Percentiles rank a stretch among this genome's conserved stretches.
These are phyloP conservation scores for Tetradesmus obliquus DNA, from an alignment of 139 green algal species.

Conservation along the genomic window DNA sequence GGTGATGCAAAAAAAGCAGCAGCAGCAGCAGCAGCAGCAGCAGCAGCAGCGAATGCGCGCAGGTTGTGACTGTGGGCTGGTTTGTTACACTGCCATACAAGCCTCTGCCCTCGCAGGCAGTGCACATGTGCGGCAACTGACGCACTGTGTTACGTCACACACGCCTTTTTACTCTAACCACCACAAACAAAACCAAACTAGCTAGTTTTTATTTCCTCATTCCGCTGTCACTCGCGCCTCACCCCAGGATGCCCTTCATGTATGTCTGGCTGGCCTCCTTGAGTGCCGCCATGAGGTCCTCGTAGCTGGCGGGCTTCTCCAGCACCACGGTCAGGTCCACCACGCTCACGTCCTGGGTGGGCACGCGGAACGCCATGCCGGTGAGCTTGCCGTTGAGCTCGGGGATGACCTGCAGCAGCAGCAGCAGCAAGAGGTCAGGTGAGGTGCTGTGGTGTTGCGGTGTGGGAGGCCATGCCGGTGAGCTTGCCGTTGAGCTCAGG, in stretches of 20 bases:
- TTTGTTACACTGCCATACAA: too few species aligned
- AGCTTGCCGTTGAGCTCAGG: slow-evolving; percentile 98
- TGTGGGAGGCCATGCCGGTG: slow-evolving; percentile 97
- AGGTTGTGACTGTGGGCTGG: too few species aligned
- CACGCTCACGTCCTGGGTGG: slow-evolving; percentile 95
- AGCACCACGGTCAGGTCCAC: slow-evolving; percentile 95
- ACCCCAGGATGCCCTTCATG: slow-evolving; percentile 91
- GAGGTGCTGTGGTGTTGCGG: neutral
- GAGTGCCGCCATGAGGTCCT: slow-evolving; percentile 91
- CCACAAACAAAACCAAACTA: neutral
- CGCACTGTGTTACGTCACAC: neutral
- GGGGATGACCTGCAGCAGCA: slow-evolving; percentile 85
- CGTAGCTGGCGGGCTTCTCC: slow-evolving; percentile 92
- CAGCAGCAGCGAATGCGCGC: neutral
- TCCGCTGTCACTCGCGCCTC: neutral
- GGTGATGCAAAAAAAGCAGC: too few species aligned
- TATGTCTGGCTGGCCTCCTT: slow-evolving; percentile 83
- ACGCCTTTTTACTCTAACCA: neutral
- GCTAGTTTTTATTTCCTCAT: too few species aligned
- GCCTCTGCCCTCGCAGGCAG: neutral
- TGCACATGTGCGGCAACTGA: neutral
- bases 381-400: slow-evolving; percentile 98
- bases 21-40: neutral
- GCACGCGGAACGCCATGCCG: slow-evolving; percentile 98
- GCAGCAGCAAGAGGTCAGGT: neutral